These are phyloP conservation scores for Malassezia arunalokei DNA, from an alignment of 1,284 basidiomycete genomes.

Conservation along the genomic window DNA sequence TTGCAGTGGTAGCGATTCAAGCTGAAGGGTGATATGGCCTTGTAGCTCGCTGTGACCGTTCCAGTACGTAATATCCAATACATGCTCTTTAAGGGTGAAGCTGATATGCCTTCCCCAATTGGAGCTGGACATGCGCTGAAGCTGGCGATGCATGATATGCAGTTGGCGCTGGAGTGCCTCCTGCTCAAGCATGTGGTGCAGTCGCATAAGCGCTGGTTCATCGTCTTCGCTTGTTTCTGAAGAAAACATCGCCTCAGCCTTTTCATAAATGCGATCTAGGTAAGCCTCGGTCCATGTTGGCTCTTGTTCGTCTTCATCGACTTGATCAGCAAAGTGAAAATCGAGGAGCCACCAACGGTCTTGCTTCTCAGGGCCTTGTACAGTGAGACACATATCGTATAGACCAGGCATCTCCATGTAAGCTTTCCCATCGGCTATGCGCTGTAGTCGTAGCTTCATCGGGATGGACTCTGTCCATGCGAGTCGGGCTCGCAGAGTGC, in stretches of 20 bases:
- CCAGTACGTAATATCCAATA: slow-evolving; percentile 30
- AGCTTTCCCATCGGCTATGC: slow-evolving; percentile 66
- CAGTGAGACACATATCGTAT: slow-evolving; percentile 55
- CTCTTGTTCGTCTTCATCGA: neutral
- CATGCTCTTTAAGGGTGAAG: slow-evolving; percentile 17
- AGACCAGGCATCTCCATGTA: slow-evolving; percentile 61
- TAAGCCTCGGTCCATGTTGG: slow-evolving; percentile 6
- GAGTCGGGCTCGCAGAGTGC: slow-evolving; percentile 63
- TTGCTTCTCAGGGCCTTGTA: slow-evolving; percentile 53
- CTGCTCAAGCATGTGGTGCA: slow-evolving; percentile 34
- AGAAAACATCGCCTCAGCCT: slow-evolving; percentile 4
- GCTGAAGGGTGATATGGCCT: neutral
- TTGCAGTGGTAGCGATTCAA: neutral
- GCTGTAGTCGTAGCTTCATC: slow-evolving; percentile 51
- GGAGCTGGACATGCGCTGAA: slow-evolving; percentile 23
- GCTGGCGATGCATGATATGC: slow-evolving; percentile 36
- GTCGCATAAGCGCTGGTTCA: neutral
- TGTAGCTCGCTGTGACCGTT: neutral
- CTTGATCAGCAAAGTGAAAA: slow-evolving; percentile 22
- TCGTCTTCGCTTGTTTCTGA: slow-evolving; percentile 8
- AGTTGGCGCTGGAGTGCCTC: slow-evolving; percentile 38
- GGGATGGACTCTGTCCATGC: slow-evolving; percentile 43
- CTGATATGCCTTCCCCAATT: slow-evolving; percentile 31
- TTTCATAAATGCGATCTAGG: neutral
- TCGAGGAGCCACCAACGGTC: slow-evolving; percentile 41